Conservation (phyloP, 164 flowering plant genomes). For the Annona cherimola region DNA sequence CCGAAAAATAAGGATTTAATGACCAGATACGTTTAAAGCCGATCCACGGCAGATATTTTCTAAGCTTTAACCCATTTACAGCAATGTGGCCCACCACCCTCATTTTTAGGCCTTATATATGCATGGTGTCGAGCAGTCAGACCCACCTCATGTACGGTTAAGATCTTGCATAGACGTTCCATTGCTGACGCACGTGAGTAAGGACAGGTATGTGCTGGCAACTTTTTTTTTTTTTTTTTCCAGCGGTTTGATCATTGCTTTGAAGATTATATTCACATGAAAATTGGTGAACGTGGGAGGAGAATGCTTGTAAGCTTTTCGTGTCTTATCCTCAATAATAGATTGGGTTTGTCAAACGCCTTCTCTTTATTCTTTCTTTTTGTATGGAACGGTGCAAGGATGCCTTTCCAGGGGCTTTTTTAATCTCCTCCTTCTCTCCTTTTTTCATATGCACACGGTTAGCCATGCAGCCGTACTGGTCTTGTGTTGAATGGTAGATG, state of each 20-base stretch:
- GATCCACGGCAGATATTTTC: too few relatives aligned
- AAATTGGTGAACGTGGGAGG: neutral
- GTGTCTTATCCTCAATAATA: slow-evolving; percentile 4
- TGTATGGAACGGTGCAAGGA: slow-evolving; percentile 1
- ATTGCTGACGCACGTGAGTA: neutral
- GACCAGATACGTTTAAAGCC: neutral
- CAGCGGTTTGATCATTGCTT: neutral
- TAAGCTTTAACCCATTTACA: too few relatives aligned
- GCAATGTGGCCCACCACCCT: neutral
- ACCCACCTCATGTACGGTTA: neutral
- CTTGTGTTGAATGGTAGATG: neutral
- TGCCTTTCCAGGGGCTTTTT: neutral
- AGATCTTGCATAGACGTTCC: neutral
- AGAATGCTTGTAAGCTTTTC: neutral
- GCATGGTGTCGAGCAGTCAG: neutral
- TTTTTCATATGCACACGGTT: neutral
- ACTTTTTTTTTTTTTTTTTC: too few relatives aligned
- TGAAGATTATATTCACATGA: neutral
- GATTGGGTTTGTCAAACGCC: slow-evolving; percentile 2
- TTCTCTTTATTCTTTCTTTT: slow-evolving; percentile 3
- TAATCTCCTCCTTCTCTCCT: neutral
- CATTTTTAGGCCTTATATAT: neutral
- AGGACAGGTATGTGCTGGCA: neutral
- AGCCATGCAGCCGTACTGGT: neutral
- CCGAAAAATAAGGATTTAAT: neutral